Evolutionary conservation across 805 yeast genomes (phyloP).

Genomic region (Candida morakotiae): DNA sequence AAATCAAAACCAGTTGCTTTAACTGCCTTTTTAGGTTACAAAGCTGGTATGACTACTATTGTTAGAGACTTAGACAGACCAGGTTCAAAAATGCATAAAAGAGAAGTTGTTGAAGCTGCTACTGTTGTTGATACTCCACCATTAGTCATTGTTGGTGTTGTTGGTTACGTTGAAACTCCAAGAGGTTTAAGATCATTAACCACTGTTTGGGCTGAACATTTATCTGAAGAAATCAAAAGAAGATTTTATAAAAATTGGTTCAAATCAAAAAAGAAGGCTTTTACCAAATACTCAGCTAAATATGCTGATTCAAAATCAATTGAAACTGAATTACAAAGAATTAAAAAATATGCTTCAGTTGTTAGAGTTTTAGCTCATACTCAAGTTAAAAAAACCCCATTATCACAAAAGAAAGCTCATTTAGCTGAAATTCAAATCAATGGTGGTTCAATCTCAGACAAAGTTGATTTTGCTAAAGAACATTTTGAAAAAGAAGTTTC

Average conservation of each 20-base stretch:
- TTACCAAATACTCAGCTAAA: constrained; percentile 99
- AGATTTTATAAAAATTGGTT: constrained; percentile 99
- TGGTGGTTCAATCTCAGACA: constrained; percentile 98
- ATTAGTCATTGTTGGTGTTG: constrained; percentile 98
- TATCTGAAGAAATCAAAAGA: constrained; percentile 98
- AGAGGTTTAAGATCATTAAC: constrained; percentile 99
- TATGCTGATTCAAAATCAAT: constrained; percentile 89
- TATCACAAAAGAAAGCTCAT: constrained; percentile 99
- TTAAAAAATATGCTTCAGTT: constrained; percentile 95
- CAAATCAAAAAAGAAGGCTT: constrained; percentile 99
- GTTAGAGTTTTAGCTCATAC: constrained; percentile 99
- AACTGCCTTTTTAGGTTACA: constrained; percentile 99
- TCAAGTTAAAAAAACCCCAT: constrained; percentile 98
- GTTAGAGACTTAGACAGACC: constrained; percentile 99
- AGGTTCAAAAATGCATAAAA: constrained; percentile 99
- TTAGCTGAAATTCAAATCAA: constrained; percentile 98
- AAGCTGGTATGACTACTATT: constrained; percentile 99
- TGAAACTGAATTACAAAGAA: constrained; percentile 97
- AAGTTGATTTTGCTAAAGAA: constrained; percentile 97
- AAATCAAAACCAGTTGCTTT: constrained; percentile 96
- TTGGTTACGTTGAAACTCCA: constrained; percentile 99
- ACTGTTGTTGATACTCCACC: constrained; percentile 99
- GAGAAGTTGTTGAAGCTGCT: constrained; percentile 99
- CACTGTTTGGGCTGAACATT: constrained; percentile 99
- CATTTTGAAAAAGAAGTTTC: constrained; percentile 99